Evolutionary conservation across 345 rosid species (phyloP).

Genomic region (Murraya paniculata): DNA sequence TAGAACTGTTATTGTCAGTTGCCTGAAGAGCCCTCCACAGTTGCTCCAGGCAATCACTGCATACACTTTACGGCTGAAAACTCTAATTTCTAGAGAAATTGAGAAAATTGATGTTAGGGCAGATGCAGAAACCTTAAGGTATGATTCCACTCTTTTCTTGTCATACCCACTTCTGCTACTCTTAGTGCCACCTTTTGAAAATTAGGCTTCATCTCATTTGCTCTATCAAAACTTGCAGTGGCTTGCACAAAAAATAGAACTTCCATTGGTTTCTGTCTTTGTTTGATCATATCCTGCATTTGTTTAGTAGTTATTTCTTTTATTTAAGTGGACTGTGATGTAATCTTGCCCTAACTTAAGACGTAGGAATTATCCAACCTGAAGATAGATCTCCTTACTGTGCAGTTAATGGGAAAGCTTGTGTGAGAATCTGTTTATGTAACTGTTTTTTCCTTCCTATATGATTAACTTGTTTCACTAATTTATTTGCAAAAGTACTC

Average conservation of each 20-base stretch:
- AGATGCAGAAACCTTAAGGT: constrained; percentile 88
- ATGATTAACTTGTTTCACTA: not conserved
- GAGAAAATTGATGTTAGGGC: constrained; percentile 88
- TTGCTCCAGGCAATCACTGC: constrained; percentile 76
- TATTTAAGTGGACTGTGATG: not conserved
- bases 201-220: not conserved
- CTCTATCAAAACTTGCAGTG: not conserved
- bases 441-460: not conserved
- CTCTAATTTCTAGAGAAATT: constrained; percentile 70
- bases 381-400: not conserved
- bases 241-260: not conserved
- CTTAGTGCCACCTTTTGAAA: not conserved
- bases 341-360: not conserved
- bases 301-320: not conserved
- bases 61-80: constrained; percentile 60
- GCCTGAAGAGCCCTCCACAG: constrained; percentile 73
- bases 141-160: not conserved
- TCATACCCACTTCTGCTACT: not conserved
- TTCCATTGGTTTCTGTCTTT: not conserved
- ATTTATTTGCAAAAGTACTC: not conserved
- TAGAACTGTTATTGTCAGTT: constrained; percentile 52
- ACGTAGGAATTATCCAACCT: not conserved
- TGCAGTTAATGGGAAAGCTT: not conserved
- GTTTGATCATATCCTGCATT: not conserved
- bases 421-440: not conserved